These are phyloP conservation scores for Fusarium bulbicola DNA, from an alignment of 2,329 filamentous ascomycete genomes.

Conservation along the genomic window DNA sequence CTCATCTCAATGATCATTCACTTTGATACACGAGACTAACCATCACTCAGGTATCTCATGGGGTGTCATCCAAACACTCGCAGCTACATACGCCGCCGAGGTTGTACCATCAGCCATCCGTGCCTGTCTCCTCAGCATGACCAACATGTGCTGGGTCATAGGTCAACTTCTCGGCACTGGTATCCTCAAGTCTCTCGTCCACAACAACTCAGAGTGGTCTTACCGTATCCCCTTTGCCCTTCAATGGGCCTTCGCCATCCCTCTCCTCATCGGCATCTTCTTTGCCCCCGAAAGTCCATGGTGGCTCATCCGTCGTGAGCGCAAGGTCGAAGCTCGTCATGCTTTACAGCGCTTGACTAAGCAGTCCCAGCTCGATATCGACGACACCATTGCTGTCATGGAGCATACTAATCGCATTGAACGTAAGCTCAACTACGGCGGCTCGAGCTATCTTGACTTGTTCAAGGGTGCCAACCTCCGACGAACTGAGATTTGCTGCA, in stretches of 20 bases:
- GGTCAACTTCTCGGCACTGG: slow-evolving; percentile 51
- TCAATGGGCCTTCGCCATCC: slow-evolving; percentile 53
- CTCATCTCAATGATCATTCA: accelerated
- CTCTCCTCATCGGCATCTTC: slow-evolving; percentile 46
- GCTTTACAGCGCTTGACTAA: slow-evolving; percentile 44
- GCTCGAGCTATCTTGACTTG: slow-evolving; percentile 32
- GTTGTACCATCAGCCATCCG: slow-evolving; percentile 43
- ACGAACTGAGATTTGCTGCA: slow-evolving; percentile 41
- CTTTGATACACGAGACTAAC: background rate
- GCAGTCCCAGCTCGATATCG: slow-evolving; percentile 45
- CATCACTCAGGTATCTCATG: slow-evolving; percentile 42
- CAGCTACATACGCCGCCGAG: slow-evolving; percentile 52
- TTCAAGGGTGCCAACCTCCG: slow-evolving; percentile 38
- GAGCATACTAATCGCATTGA: slow-evolving; percentile 54
- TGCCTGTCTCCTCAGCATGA: slow-evolving; percentile 49
- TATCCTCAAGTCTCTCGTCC: slow-evolving; percentile 46
- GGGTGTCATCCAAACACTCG: slow-evolving; percentile 48
- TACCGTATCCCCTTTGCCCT: slow-evolving; percentile 49
- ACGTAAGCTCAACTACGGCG: slow-evolving; percentile 48
- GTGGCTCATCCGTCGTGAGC: slow-evolving; percentile 51
- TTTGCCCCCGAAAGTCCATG: slow-evolving; percentile 52
- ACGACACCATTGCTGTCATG: slow-evolving; percentile 55
- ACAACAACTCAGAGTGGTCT: slow-evolving; percentile 40
- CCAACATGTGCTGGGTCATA: slow-evolving; percentile 55
- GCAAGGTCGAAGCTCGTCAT: slow-evolving; percentile 44